Percentiles rank a stretch among this genome's conserved stretches.
Conservation (phyloP, 371 early-diverging fungal species). For the Batkoa obscura region DNA sequence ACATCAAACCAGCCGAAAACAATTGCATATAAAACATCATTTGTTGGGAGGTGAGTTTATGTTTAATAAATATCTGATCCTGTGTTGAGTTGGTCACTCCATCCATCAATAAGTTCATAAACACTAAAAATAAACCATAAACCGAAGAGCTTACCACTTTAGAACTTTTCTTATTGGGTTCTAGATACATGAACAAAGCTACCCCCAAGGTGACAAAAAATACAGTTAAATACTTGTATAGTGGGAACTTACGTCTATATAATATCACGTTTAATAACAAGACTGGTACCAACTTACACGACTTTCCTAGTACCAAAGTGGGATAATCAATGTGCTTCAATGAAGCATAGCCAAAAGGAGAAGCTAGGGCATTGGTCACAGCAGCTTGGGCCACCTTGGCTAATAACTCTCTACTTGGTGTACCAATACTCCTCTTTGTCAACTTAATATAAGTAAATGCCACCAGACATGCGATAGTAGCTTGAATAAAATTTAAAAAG, state of each 20-base stretch:
- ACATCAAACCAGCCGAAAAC: slow-evolving; percentile 48
- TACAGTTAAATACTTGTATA: slow-evolving; percentile 71
- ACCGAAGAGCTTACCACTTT: slow-evolving; percentile 20
- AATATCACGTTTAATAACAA: slow-evolving; percentile 85
- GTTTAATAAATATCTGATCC: slow-evolving; percentile 76
- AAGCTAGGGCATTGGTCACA: slow-evolving; percentile 49
- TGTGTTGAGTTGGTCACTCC: slow-evolving; percentile 93
- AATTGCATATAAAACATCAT: slow-evolving; percentile 98
- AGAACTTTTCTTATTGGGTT: slow-evolving; percentile 8
- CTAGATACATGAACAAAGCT: slow-evolving; percentile 77
- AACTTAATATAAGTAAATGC: slow-evolving; percentile 48
- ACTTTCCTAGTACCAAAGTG: slow-evolving; percentile 90
- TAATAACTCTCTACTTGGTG: slow-evolving; percentile 22
- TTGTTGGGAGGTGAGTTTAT: slow-evolving; percentile 58
- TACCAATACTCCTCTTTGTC: slow-evolving; percentile 15
- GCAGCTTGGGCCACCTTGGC: slow-evolving; percentile 52
- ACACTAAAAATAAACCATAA: slow-evolving; percentile 65
- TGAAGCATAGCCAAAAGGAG: slow-evolving; percentile 86
- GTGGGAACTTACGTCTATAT: slow-evolving; percentile 63
- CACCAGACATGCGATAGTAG: slow-evolving; percentile 52
- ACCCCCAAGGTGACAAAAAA: slow-evolving; percentile 74
- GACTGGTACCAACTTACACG: slow-evolving; percentile 94
- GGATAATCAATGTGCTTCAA: slow-evolving; percentile 92
- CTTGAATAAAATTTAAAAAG: slow-evolving; percentile 70
- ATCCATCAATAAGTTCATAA: slow-evolving; percentile 73